These are phyloP conservation scores for Clavariopsis aquatica DNA, from an alignment of 495 filamentous ascomycete species.

Conservation along the genomic window DNA sequence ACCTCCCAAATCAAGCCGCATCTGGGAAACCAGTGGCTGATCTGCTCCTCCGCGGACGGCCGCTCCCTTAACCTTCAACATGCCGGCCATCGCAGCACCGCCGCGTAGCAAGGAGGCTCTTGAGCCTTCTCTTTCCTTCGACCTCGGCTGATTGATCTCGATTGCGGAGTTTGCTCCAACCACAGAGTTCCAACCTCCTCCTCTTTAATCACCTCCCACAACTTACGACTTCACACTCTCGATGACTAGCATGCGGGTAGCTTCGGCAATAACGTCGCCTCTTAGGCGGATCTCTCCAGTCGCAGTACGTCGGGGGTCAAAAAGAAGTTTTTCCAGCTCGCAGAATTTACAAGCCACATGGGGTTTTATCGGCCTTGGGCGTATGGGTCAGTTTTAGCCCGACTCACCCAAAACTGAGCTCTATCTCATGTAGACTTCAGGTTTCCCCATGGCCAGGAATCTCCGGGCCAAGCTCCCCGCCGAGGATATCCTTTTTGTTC, in stretches of 20 bases:
- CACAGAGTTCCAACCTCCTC: background rate
- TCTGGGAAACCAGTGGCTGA: constrained; percentile 16
- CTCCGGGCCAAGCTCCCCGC: constrained; percentile 48
- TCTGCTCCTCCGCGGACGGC: constrained; percentile 1
- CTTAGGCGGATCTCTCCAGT: constrained; percentile 16
- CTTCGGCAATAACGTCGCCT: constrained; percentile 26
- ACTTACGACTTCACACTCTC: background rate
- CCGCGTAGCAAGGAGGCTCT: constrained; percentile 16
- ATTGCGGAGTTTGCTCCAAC: constrained; percentile 23
- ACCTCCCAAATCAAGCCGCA: constrained; percentile 16
- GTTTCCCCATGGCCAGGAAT: constrained; percentile 57
- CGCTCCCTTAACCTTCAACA: constrained; percentile 3
- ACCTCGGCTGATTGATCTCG: constrained; percentile 28
- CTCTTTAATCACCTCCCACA: background rate
- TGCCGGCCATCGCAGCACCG: constrained; percentile 4
- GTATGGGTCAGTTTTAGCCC: constrained; percentile 43
- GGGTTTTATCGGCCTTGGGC: constrained; percentile 50
- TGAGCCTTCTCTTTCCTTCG: constrained; percentile 18
- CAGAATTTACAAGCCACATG: constrained; percentile 38
- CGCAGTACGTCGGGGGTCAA: constrained; percentile 9
- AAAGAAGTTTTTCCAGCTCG: constrained; percentile 37
- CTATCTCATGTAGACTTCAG: constrained; percentile 38
- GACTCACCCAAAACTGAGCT: constrained; percentile 8
- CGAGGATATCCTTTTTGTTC: constrained; percentile 48
- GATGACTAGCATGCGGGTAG: constrained; percentile 22